Evolutionary conservation across 1,139 yeast genomes (phyloP).

Genomic region (Maudiozyma humilis): DNA sequence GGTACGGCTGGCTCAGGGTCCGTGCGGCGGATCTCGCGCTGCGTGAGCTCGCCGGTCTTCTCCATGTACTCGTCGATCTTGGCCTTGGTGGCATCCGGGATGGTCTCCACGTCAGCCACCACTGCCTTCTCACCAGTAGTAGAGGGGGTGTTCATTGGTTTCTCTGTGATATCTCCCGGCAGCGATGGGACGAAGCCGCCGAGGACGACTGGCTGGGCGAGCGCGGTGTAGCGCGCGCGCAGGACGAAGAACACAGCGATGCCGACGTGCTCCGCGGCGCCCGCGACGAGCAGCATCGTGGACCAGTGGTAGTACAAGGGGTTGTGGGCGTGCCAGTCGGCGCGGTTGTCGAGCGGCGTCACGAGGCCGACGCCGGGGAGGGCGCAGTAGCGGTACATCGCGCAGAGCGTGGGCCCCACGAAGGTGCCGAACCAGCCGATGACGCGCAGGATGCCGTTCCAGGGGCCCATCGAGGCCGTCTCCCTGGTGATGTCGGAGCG

Average conservation of each 20-base stretch:
- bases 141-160: neutral
- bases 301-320: constrained; percentile 24
- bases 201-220: constrained; percentile 6
- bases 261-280: constrained; percentile 24
- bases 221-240: constrained; percentile 13
- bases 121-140: too few relatives aligned
- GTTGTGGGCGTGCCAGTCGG: constrained; percentile 20
- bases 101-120: neutral
- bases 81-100: neutral
- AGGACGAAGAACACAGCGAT: constrained; percentile 14
- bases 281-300: constrained; percentile 18
- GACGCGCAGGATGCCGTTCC: constrained; percentile 43
- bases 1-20: neutral
- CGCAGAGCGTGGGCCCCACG: constrained; percentile 60
- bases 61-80: neutral
- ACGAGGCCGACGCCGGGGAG: constrained; percentile 25
- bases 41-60: neutral
- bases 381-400: constrained; percentile 50
- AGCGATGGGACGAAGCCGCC: constrained; percentile 15
- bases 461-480: constrained; percentile 6
- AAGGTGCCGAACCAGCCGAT: constrained; percentile 73
- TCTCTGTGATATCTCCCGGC: neutral
- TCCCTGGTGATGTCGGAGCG: neutral
- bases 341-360: constrained; percentile 14
- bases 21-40: neutral